Evolutionary conservation across 2,329 filamentous ascomycete species (phyloP).

Genomic region (Polytolypa hystricis): DNA sequence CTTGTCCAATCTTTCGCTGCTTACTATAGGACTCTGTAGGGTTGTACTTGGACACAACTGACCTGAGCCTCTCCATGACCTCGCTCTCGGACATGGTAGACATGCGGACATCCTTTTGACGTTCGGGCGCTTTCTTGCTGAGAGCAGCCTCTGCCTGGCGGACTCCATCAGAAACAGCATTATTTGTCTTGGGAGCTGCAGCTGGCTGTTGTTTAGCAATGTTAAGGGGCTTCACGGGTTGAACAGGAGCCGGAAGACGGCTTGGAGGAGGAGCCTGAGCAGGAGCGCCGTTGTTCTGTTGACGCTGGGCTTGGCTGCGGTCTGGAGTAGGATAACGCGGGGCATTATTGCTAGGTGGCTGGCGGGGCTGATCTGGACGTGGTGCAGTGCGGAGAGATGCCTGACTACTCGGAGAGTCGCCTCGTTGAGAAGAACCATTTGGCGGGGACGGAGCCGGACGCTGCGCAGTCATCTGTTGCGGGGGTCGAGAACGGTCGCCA

Average conservation of each 20-base stretch:
- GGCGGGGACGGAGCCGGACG: slow-evolving; percentile 71
- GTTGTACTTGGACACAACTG: slow-evolving; percentile 91
- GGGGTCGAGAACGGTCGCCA: slow-evolving; percentile 33
- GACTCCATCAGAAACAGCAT: slow-evolving; percentile 51
- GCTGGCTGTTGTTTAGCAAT: slow-evolving; percentile 54
- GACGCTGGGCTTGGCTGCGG: slow-evolving; percentile 29
- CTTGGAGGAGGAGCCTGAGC: slow-evolving; percentile 40
- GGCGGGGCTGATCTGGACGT: slow-evolving; percentile 22
- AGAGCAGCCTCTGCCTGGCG: slow-evolving; percentile 85
- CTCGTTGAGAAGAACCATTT: slow-evolving; percentile 14
- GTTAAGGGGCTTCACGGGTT: slow-evolving; percentile 64
- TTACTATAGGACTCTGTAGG: slow-evolving; percentile 94
- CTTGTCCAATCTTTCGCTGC: slow-evolving; percentile 99
- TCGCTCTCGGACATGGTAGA: slow-evolving; percentile 95
- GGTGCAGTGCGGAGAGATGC: slow-evolving; percentile 25
- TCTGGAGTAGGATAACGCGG: slow-evolving; percentile 25
- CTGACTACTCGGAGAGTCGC: slow-evolving; percentile 20
- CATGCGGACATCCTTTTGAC: slow-evolving; percentile 91
- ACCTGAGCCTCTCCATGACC: slow-evolving; percentile 90
- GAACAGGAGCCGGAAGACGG: slow-evolving; percentile 47
- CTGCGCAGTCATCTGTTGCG: slow-evolving; percentile 57
- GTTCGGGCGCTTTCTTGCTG: slow-evolving; percentile 65
- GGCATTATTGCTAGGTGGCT: slow-evolving; percentile 19
- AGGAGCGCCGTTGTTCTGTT: slow-evolving; percentile 36
- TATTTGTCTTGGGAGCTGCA: slow-evolving; percentile 35